Percentiles rank a stretch among this genome's conserved stretches.
Conservation (phyloP, 805 yeast genomes). For the Candida nonsorbophila region DNA sequence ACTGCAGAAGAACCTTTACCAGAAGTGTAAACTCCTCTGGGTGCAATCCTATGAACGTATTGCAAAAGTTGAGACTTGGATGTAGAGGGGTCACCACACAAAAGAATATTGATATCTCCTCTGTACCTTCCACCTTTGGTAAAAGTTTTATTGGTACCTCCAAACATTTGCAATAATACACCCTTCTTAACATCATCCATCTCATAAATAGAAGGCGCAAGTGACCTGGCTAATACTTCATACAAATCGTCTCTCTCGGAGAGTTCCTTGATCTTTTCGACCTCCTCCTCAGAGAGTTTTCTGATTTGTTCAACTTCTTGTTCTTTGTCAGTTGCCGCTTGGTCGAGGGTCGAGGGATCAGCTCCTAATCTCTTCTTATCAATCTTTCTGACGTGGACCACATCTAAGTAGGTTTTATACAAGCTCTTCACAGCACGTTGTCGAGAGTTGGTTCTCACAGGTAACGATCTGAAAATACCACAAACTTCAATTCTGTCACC, state of each 20-base stretch:
- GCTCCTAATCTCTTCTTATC: conserved; percentile 78
- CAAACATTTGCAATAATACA: conserved; percentile 83
- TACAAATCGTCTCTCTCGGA: conserved; percentile 74
- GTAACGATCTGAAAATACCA: conserved; percentile 89
- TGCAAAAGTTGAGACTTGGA: conserved; percentile 92
- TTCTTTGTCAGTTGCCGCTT: conserved; percentile 52
- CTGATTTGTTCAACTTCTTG: conserved; percentile 77
- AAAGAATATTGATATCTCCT: conserved; percentile 87
- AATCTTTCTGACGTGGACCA: conserved; percentile 84
- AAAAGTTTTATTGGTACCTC: conserved; percentile 89
- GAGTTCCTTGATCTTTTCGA: conserved; percentile 54
- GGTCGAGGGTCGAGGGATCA: conserved; percentile 61
- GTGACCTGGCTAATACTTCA: conserved; percentile 78
- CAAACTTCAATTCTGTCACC: conserved; percentile 96
- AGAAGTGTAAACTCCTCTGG: conserved; percentile 95
- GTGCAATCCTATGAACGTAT: conserved; percentile 95
- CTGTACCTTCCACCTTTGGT: conserved; percentile 89
- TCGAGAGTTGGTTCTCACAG: conserved; percentile 81
- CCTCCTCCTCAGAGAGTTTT: conserved; percentile 62
- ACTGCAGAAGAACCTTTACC: conserved; percentile 99
- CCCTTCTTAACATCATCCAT: conserved; percentile 97
- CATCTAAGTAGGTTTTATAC: conserved; percentile 91
- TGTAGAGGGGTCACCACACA: conserved; percentile 98
- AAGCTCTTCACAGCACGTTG: conserved; percentile 79
- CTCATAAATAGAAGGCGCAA: conserved; percentile 97